Percentiles rank a stretch among this genome's conserved stretches.
Evolutionary conservation across 805 yeast genomes (phyloP).

Genomic region (Sporopachydermia lactativora): DNA sequence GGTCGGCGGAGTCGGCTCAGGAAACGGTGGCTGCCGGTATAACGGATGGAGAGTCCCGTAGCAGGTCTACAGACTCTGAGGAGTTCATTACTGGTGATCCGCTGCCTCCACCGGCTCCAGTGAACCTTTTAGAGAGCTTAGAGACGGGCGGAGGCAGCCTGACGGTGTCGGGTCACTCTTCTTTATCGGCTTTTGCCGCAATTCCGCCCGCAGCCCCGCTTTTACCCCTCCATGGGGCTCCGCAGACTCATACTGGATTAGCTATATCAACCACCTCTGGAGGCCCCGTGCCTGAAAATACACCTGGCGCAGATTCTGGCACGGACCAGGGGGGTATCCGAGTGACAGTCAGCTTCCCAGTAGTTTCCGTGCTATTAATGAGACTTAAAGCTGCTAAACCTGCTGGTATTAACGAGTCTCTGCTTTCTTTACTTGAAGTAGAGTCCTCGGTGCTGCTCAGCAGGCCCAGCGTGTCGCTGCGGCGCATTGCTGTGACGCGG

Average conservation of each 20-base stretch:
- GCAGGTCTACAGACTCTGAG: neutral
- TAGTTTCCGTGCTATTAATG: constrained; percentile 27
- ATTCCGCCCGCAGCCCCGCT: neutral
- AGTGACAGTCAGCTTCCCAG: constrained; percentile 13
- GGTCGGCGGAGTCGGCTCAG: neutral
- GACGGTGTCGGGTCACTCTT: neutral
- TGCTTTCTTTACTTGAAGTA: constrained; percentile 34
- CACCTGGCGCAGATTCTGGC: too few relatives aligned
- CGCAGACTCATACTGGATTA: neutral
- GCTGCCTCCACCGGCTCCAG: neutral
- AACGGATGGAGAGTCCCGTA: too few relatives aligned
- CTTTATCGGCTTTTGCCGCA: neutral
- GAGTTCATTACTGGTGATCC: neutral
- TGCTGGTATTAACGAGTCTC: constrained; percentile 29
- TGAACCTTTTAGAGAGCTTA: neutral
- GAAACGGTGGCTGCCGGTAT: neutral
- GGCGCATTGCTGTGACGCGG: constrained; percentile 5
- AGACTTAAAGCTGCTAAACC: constrained; percentile 33
- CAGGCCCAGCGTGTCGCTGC: constrained; percentile 9
- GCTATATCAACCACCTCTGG: neutral
- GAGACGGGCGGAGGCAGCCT: too few relatives aligned
- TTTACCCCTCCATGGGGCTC: neutral
- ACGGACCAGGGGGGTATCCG: neutral
- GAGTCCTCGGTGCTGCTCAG: constrained; percentile 30
- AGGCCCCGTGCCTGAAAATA: too few relatives aligned